Percentiles rank a stretch among this genome's conserved stretches.
Evolutionary conservation across 164 flowering plant genomes (phyloP).

Genomic region (Liquidambar formosana): DNA sequence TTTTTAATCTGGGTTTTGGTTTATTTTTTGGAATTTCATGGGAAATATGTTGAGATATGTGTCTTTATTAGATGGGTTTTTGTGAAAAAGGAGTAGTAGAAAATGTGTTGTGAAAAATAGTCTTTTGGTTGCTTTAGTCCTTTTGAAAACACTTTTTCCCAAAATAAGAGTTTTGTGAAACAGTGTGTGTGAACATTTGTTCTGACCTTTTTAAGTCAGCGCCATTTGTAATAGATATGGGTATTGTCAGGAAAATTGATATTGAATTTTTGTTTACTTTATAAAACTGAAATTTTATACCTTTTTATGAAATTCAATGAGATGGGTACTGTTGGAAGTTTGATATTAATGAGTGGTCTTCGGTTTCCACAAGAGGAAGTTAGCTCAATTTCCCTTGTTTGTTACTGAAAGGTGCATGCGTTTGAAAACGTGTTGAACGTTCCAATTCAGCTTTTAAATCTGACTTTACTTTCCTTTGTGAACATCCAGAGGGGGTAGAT

Average conservation of each 20-base stretch:
- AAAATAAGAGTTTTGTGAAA: too few species aligned
- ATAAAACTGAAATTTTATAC: too few species aligned
- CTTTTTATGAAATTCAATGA: not conserved
- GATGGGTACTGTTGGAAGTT: slow-evolving; percentile 2
- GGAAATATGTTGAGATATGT: not conserved
- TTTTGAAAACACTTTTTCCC: not conserved
- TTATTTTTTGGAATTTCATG: not conserved
- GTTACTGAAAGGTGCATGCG: slow-evolving; percentile 13
- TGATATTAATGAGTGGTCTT: slow-evolving; percentile 3
- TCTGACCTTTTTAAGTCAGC: not conserved
- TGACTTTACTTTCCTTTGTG: slow-evolving; percentile 28
- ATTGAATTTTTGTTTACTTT: too few species aligned
- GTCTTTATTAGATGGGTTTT: not conserved
- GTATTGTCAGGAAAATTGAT: too few species aligned
- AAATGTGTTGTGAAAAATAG: not conserved
- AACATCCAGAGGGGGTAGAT: slow-evolving; percentile 12
- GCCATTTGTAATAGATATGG: not conserved
- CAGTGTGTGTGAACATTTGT: too few species aligned
- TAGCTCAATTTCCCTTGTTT: slow-evolving; percentile 2
- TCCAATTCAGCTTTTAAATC: slow-evolving; percentile 17
- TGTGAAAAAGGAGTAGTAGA: not conserved
- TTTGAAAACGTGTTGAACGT: slow-evolving; percentile 30
- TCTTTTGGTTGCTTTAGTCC: not conserved
- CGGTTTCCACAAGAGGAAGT: slow-evolving; percentile 1
- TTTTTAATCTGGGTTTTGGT: not conserved